Evolutionary conservation across 129 eudicot genomes (phyloP), one percentile per base, ranked within the genome.

Genomic region (Tanacetum coccineum): DNA sequence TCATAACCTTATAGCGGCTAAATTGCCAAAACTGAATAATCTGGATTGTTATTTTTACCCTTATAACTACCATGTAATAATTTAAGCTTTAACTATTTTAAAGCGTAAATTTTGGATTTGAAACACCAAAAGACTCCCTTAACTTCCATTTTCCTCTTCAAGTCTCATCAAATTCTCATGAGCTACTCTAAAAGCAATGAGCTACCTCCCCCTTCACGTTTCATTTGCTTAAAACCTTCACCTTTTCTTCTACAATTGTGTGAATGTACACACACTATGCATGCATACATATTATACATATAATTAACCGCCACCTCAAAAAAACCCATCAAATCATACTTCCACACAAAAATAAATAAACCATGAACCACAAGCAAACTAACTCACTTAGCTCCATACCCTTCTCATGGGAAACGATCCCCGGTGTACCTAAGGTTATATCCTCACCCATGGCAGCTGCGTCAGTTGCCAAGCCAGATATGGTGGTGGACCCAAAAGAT

Each of bases 391-490:
- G 28, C 65, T 44, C 72, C 59, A 78, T 86, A 25, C 89, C 94
- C 59, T 86, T 86, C 56, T 83, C 86, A 20, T 86, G 94, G 94
- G 89, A 83, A 60, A 82, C 67, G 59, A 50, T 70, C 59, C 94
- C 94, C 0, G 89, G 89, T 20, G 71, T 87, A 63, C 79, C 89
- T 20, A 87, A 87, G 71, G 46, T 62, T 45, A 45, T 20, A 74
- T 60, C 59, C 45, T 70, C 74, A 66, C 81, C 73, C 42, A 9
- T 36, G 14, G 2, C 73, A 47, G 36, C 67, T 66, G 11, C 19
- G 44, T 55, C 61, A 19, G 14, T 1, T 5, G 18, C 2, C 12
- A n/a, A 1, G 18, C 32, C 20, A 10, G 18, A 22, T 36, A 39
- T 14, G 26, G 42, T 20, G n/a, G 20, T 30, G 26, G 20, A 0